Evolutionary conservation across 805 yeast species (phyloP).

Genomic region (Lipomyces mesembrius): DNA sequence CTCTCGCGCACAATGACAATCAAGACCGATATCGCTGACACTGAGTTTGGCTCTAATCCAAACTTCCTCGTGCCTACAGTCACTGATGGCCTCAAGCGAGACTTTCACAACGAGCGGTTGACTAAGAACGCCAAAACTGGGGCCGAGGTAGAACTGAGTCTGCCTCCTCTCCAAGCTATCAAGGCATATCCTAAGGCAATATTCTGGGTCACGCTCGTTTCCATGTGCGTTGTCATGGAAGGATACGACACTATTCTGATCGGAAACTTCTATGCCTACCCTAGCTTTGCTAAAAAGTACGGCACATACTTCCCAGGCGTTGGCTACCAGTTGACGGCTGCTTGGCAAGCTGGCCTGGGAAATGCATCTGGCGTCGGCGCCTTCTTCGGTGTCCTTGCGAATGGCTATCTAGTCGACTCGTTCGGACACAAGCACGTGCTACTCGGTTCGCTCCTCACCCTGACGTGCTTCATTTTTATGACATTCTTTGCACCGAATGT

Average conservation of each 20-base stretch:
- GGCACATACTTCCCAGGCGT: constrained; percentile 21
- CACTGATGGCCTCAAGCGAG: background rate
- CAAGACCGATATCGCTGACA: background rate
- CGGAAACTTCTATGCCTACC: constrained; percentile 49
- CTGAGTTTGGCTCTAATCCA: background rate
- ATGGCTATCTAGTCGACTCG: constrained; percentile 53
- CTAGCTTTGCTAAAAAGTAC: constrained; percentile 30
- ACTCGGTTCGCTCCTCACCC: constrained; percentile 46
- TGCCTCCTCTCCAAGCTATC: constrained; percentile 5
- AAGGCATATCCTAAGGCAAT: constrained; percentile 52
- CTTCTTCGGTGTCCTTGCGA: constrained; percentile 53
- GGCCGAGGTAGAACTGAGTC: constrained; percentile 3
- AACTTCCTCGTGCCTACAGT: background rate
- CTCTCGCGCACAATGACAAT: background rate
- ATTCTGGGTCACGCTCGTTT: constrained; percentile 54
- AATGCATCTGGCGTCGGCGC: constrained; percentile 49
- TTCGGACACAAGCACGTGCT: constrained; percentile 55
- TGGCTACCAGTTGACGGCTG: constrained; percentile 37
- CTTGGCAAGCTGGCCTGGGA: constrained; percentile 43
- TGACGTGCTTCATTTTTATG: constrained; percentile 52
- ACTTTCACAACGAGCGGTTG: background rate
- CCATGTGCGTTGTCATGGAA: constrained; percentile 55
- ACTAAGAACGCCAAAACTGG: constrained; percentile 7
- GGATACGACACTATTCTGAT: constrained; percentile 55
- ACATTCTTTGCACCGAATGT: constrained; percentile 54